phyloP scores from a whole-genome alignment of 331 rosid genomes.

The Quercus tomentella region DNA sequence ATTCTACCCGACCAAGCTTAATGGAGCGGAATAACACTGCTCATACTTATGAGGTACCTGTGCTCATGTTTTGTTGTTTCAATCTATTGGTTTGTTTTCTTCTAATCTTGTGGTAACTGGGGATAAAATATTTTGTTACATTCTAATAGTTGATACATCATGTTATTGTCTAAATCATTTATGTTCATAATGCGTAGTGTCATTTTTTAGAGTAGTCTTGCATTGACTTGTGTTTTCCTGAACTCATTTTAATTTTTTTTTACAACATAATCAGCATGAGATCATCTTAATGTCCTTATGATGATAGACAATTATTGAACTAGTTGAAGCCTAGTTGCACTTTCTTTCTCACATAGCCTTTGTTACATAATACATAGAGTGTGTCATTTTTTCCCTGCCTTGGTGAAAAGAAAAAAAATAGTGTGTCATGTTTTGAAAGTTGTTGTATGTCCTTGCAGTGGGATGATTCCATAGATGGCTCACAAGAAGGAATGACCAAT shows the following conservation, averaged over 20 bases:
- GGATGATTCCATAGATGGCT: slow-evolving; percentile 57
- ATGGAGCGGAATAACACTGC: slow-evolving; percentile 58
- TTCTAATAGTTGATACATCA: neutral
- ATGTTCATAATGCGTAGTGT: neutral
- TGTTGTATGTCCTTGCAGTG: slow-evolving; percentile 44
- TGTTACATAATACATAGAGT: neutral
- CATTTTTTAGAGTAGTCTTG: neutral
- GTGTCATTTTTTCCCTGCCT: neutral
- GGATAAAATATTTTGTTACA: neutral
- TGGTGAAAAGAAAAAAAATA: too few relatives aligned
- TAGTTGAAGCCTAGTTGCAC: neutral
- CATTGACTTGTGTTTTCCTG: neutral
- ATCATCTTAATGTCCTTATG: neutral
- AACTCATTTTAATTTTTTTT: too few relatives aligned
- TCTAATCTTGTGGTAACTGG: neutral
- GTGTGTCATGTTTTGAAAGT: too few relatives aligned
- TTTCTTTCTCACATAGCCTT: neutral
- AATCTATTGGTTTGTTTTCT: slow-evolving; percentile 12
- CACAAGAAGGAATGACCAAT: slow-evolving; percentile 12
- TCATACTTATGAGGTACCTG: slow-evolving; percentile 48
- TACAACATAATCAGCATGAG: neutral
- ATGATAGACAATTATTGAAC: neutral
- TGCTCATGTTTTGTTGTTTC: slow-evolving; percentile 13
- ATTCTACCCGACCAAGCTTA: slow-evolving; percentile 31
- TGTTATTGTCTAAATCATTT: neutral